Evolutionary conservation across 2,329 filamentous ascomycete genomes (phyloP), one percentile per base, ranked within the genome.

Genomic region (Sordariomycetes sp.): DNA sequence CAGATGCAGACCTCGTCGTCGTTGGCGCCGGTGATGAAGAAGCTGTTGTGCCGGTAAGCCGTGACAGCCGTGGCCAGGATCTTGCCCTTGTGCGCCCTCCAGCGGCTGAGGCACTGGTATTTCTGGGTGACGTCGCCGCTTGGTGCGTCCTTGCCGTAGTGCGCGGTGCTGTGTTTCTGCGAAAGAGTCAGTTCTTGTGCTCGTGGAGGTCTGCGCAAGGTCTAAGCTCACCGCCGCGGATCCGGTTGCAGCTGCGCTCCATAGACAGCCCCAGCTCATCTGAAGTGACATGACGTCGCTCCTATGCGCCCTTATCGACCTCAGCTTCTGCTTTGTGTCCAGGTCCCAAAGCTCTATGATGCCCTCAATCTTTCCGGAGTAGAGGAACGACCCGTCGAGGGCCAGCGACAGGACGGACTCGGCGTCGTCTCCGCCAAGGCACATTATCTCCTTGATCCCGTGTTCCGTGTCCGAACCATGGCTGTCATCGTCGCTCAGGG

Each of bases 281-380:
- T 90, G 87, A 51, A 97, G 77, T 0, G 90, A 87, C 77, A 95
- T 90, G 54, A 97, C 83, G 69, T 97, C 90, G 51, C 86, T 86
- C 37, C 82, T 83, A 64, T 91, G 88, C 1, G 87, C 85, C 67
- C 88, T 91, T 67, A 99, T 87, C 20, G 90, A 91, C 59, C 94
- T 82, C 52, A 99, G 79, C 54, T 94, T 86, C 71, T 99, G 94
- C 58, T 88, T 86, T 0, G 94, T 97, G 68, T 97, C 93, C 16
- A 99, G 79, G 68, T 99, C 95, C 93, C 95, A 99, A 12, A 99
- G 83, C 69, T 97, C 93, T 60, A 99, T 84, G 55, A 96, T 82
- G 24, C 94, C 95, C 46, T 89, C 86, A 1, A 91, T 81, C 64
- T 95, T 88, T 53, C 94, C 94, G 60, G 89, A 90, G 68, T 97